Evolutionary conservation across 2,329 filamentous ascomycete genomes (phyloP), one percentile per base, ranked within the genome.

Genomic region (Fusarium austroafricanum): DNA sequence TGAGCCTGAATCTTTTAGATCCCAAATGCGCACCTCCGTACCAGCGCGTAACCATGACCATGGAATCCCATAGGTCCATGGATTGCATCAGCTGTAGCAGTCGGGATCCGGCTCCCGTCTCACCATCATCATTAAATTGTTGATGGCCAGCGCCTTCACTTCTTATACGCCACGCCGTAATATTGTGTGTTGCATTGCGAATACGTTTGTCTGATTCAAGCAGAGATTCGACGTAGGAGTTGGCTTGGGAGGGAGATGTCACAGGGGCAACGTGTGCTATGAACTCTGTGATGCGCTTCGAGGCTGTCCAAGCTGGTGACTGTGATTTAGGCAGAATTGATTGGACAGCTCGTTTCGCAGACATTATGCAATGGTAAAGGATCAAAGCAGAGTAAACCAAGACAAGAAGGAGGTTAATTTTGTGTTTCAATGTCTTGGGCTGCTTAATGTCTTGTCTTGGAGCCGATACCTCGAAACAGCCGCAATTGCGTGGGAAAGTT

Each of bases 41-140:
- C 96, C 96, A 99, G 65, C 96, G 83, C 40, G 92, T 94, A 20
- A 99, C 95, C 3, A 99, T 91, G 0, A 99, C 93, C 82, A 98
- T 90, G 11, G 91, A 90, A 78, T 96, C 88, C 94, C 94, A 97
- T 7, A 96, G 85, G 75, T 94, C 92, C 92, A 97, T 97, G 62
- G 97, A 81, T 81, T 97, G 94, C 89, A 99, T 90, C 35, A 99
- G 82, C 81, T 96, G 93, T 61, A 98, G 80, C 74, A 98, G 79
- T 43, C 96, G 86, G 0, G 91, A 89, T 1, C 96, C 96, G 1
- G 96, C 96, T 8, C 95, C 96, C 35, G 92, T 92, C 83, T 99
- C 96, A 12, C 96, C 96, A 78, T 98, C 96, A 75, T 99, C 96
- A 75, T 99, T 92, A 76, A 91, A 97, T 79, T 99, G 96, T 78